Percentiles rank a stretch among this genome's conserved stretches.
Conservation (phyloP, 352 stramenopile species). For the Phytophthora idaei region DNA sequence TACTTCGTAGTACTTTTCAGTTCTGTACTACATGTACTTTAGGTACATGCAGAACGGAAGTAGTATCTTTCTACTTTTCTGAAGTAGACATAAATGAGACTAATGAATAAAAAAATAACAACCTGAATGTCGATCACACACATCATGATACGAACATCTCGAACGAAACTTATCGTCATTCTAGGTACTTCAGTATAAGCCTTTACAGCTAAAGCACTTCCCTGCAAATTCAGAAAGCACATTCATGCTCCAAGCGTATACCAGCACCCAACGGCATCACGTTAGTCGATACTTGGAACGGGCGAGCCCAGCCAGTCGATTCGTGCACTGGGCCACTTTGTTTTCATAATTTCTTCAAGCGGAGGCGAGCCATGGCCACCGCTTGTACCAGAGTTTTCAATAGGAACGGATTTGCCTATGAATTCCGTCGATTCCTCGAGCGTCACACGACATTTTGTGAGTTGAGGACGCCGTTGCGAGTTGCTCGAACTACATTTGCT, state of each 20-base stretch:
- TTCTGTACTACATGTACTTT: too few relatives aligned
- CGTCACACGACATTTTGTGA: constrained; percentile 51
- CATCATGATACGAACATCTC: too few relatives aligned
- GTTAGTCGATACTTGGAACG: constrained; percentile 58
- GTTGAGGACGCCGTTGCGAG: constrained; percentile 31
- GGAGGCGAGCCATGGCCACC: constrained; percentile 54
- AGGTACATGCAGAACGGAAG: too few relatives aligned
- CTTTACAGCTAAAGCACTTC: too few relatives aligned
- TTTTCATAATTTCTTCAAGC: constrained; percentile 82
- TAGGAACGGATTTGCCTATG: constrained; percentile 73
- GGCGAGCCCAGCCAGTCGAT: constrained; percentile 55
- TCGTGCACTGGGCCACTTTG: constrained; percentile 63
- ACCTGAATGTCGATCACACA: too few relatives aligned
- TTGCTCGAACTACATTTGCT: constrained; percentile 9
- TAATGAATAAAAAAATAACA: too few relatives aligned
- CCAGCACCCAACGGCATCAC: background rate
- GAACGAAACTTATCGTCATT: too few relatives aligned
- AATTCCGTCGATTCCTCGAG: constrained; percentile 48
- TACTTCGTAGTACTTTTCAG: too few relatives aligned
- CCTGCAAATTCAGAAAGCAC: background rate
- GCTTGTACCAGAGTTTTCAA: constrained; percentile 44
- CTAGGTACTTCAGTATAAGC: too few relatives aligned
- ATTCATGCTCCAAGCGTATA: background rate
- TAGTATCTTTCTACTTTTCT: too few relatives aligned
- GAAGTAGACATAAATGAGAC: too few relatives aligned